A percentile compares a stretch with the other conserved stretches of the same genome.
phyloP scores from a whole-genome alignment of 305 asterid species.

The Fraxinus greggii region DNA sequence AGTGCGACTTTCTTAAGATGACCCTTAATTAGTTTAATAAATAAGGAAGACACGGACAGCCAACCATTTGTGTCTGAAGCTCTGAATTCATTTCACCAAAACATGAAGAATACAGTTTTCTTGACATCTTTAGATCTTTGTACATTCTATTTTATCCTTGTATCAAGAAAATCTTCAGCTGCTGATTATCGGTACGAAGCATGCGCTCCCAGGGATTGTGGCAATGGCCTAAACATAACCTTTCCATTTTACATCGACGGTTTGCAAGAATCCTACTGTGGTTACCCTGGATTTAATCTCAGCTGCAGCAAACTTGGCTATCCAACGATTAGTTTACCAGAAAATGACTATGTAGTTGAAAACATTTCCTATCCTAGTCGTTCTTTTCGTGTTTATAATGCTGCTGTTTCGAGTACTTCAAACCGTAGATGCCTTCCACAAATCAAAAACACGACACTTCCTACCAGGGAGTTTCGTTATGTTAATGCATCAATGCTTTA shows the following conservation, averaged over 20 bases:
- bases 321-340: constrained; percentile 24
- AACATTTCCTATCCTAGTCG: constrained; percentile 25
- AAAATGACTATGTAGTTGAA: constrained; percentile 20
- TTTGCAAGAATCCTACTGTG: constrained; percentile 31
- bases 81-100: not conserved
- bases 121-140: not conserved
- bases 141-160: not conserved
- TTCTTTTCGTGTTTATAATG: constrained; percentile 27
- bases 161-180: constrained; percentile 4
- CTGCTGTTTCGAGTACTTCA: not conserved
- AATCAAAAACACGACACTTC: constrained; percentile 29
- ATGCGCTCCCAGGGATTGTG: constrained; percentile 28
- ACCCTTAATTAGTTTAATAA: not conserved
- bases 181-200: constrained; percentile 30
- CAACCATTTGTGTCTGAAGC: not conserved
- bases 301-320: constrained; percentile 28
- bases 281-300: constrained; percentile 30
- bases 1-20: not conserved
- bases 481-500: constrained; percentile 22
- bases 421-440: constrained; percentile 16
- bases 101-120: not conserved
- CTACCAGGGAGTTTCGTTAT: not conserved
- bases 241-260: constrained; percentile 35
- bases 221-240: constrained; percentile 28
- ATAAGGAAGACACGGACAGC: not conserved